These are phyloP conservation scores for Hypoxylon fragiforme DNA, from an alignment of 495 filamentous ascomycete species.

Conservation along the genomic window DNA sequence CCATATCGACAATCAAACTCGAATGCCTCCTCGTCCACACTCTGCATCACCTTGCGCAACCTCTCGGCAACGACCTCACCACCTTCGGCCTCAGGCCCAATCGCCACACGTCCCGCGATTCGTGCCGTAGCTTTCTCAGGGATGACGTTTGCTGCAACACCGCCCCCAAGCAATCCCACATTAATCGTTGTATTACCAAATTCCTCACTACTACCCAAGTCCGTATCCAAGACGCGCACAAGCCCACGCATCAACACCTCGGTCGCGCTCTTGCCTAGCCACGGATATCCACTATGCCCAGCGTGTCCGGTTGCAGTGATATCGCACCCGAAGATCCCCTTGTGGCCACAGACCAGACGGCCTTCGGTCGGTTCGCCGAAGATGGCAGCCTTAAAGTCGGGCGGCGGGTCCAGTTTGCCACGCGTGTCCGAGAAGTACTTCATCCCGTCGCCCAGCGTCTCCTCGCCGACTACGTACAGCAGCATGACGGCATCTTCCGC, in stretches of 20 bases:
- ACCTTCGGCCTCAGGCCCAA: constrained; percentile 62
- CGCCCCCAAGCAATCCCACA: constrained; percentile 74
- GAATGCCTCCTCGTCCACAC: constrained; percentile 60
- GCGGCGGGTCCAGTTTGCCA: constrained; percentile 50
- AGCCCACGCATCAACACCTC: constrained; percentile 72
- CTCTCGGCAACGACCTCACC: constrained; percentile 54
- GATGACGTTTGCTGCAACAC: constrained; percentile 88
- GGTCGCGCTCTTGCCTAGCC: constrained; percentile 79
- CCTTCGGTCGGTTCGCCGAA: constrained; percentile 92
- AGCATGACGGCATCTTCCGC: constrained; percentile 60
- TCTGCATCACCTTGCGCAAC: constrained; percentile 61
- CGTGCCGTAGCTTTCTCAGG: constrained; percentile 68
- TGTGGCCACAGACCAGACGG: constrained; percentile 86
- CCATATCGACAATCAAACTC: constrained; percentile 59
- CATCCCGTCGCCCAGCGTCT: constrained; percentile 86
- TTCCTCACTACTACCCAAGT: constrained; percentile 71
- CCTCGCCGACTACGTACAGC: constrained; percentile 90
- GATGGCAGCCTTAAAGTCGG: constrained; percentile 61
- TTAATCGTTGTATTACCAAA: constrained; percentile 89
- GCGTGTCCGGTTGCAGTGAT: constrained; percentile 73
- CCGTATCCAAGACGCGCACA: constrained; percentile 60
- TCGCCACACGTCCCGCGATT: constrained; percentile 74
- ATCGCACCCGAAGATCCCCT: constrained; percentile 70
- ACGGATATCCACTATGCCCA: constrained; percentile 87
- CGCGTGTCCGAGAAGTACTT: constrained; percentile 58